Evolutionary conservation across 2,329 filamentous ascomycete species (phyloP), one percentile per base, ranked within the genome.

Genomic region (Cercospora zeae-maydis): DNA sequence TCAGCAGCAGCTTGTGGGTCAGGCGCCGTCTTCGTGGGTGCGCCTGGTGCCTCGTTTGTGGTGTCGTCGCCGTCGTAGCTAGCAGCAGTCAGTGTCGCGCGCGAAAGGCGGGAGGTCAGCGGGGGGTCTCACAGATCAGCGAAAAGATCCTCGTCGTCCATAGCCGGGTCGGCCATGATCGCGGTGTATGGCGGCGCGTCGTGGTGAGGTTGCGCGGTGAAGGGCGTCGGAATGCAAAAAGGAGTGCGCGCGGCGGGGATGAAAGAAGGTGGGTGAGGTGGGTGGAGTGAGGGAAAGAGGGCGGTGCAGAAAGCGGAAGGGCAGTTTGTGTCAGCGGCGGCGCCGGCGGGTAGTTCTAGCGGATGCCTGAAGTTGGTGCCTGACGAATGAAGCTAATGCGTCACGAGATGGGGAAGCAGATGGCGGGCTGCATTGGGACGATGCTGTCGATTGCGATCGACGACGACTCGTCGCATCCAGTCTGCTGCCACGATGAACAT

Each of bases 111-210:
- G 27, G 30, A 45, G 52, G 39, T 54, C 49, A 34, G 53, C 37
- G 34, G 31, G n/a, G 42, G 52, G 30, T 61, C 91, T 80, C 82
- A 96, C 92, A 96, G 86, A 80, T 96, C 93, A 72, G 92, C 92
- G 78, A 96, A 96, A 78, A 96, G 90, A 83, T 96, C 92, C 74
- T 96, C 93, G 71, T 96, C 92, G 70, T 92, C 88, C 53, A 57
- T 59, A 70, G 91, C 90, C 74, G 93, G 90, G 58, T 95, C 91
- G 53, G 90, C 86, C 91, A 93, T 95, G 71, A 55, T 83, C 31
- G 39, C 56, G 61, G 27, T 19, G 45, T 71, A 55, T 83, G 19
- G 39, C 56, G 61, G 27, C 14, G 45, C 8, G 31, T 36, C 8
- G 58, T 6, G 19, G 19, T 53, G 36, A 45, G 31, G 34, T 24